Base-by-base conservation (phyloP, 1,284 basidiomycete genomes). In the Malassezia sympodialis region DNA sequence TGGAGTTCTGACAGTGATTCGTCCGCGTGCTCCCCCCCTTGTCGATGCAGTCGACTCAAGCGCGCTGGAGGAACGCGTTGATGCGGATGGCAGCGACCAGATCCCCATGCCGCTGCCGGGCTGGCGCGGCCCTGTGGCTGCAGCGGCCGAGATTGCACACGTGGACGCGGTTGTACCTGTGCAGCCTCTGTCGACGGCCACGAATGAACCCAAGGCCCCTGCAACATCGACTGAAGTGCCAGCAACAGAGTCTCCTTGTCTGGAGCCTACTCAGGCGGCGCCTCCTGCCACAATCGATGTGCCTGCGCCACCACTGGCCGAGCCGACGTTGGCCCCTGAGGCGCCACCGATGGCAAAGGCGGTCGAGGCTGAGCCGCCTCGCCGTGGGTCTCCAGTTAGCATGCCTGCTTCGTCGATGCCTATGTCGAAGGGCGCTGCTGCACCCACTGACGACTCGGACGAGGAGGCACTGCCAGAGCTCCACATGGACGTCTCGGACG, bases 391-490 rank as follows among this genome's bases (percentile, higher is more conserved):
- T 3, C 15, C 32, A 12, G 15, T 35, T 6, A 15, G 15, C 32
- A n/a, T 19, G 4, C 17, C n/a, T 39, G 37, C 19, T 19, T 21
- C 17, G 1, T 11, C 19, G n/a, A 11, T 21, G 8, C n/a, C 17
- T 15, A 14, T 11, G 37, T 8, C 37, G 11, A 17, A 21, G 39
- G 17, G 11, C 12, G 7, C 24, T 43, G 24, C 21, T 6, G 11
- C n/a, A 24, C 24, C 23, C 12, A 26, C 27, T 2, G 24, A 15
- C 17, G 58, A 59, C 19, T 60, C 62, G 23, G 65, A 64, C 28
- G 62, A 64, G 19, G 65, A 67, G 40, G 65, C 56, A 11, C 59
- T 67, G 61, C 65, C 65, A 0, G 50, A 49, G 34, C 62, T 67
- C 24, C 59, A 67, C n/a, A 44, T 65, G 49, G 53, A 53, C 11